Evolutionary conservation across 2,329 filamentous ascomycete species (phyloP), one percentile per base, ranked within the genome.

Genomic region (Colletotrichum sp.): DNA sequence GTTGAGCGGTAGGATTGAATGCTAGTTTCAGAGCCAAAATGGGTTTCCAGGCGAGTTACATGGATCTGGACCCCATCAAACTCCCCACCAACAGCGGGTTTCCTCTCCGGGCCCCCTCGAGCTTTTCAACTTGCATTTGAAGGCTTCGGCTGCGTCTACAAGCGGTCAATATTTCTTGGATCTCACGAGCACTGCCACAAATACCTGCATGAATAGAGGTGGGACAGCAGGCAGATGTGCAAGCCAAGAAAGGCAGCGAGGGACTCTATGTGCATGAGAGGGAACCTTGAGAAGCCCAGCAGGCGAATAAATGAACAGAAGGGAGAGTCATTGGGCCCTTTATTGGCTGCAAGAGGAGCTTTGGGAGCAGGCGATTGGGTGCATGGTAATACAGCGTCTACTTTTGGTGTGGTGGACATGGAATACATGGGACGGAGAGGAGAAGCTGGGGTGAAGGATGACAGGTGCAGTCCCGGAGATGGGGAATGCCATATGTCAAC

Each of bases 401-500:
- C 43, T 58, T 27, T 58, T 25, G 56, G 67, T 61, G 69, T 73
- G 60, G n/a, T 48, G 43, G 43, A 52, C 43, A 52, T 28, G 15
- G 27, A 13, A 48, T 48, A 27, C 64, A 74, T 69, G 73, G 56
- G 56, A 75, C 48, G 70, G 70, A 64, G 64, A 73, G 61, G 34
- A 48, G 56, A 72, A 72, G 69, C 62, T 75, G 72, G 68, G 68
- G 69, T 75, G 69, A 55, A 52, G 43, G n/a, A 52, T 52, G 43
- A 52, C 43, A 52, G 43, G 43, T 52, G 43, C 69, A 67, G 30
- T 62, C 73, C 48, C 72, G 61, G 55, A 66, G 48, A 69, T 10
- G 70, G 58, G n/a, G 67, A 30, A 68, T 58, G 52, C 30, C 58
- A 28, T 25, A 58, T 58, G 66, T 28, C 55, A 61, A 58, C 34